Conservation (phyloP, 306 rosid genomes). For the Prosopis cineraria region DNA sequence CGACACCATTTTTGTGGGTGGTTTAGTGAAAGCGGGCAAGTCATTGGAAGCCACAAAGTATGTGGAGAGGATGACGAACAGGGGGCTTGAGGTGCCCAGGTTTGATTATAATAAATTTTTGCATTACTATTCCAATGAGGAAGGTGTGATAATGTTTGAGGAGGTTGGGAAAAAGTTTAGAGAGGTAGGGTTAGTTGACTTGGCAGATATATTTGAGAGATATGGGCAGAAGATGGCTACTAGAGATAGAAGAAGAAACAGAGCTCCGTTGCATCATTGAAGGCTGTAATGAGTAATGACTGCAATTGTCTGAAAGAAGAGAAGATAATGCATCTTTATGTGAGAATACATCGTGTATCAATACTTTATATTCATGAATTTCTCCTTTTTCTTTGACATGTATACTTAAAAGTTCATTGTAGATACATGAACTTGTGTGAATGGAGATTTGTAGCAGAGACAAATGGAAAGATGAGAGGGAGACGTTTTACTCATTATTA, state of each 20-base stretch:
- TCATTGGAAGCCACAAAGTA: slow-evolving; percentile 72
- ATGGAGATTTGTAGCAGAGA: no score
- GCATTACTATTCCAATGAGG: slow-evolving; percentile 77
- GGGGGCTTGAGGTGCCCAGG: slow-evolving; percentile 86
- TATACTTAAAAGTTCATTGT: no score
- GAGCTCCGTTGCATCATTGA: slow-evolving; percentile 9
- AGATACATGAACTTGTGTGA: no score
- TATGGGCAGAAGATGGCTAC: slow-evolving; percentile 87
- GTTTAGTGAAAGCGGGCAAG: slow-evolving; percentile 52
- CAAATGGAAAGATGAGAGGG: no score
- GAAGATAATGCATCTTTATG: slow-evolving; percentile 47
- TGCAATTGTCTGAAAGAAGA: slow-evolving; percentile 42
- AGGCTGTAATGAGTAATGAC: slow-evolving; percentile 16
- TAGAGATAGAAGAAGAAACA: slow-evolving; percentile 63
- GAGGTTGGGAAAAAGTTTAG: slow-evolving; percentile 75
- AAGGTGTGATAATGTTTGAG: slow-evolving; percentile 78
- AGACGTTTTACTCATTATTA: no score
- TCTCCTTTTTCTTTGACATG: no score
- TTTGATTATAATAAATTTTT: slow-evolving; percentile 81
- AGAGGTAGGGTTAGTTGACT: slow-evolving; percentile 75
- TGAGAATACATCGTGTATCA: no score
- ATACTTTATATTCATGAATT: no score
- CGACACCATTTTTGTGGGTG: slow-evolving; percentile 85
- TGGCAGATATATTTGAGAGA: slow-evolving; percentile 85
- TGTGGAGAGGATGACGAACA: slow-evolving; percentile 70